Evolutionary conservation across 2,329 filamentous ascomycete species (phyloP), one percentile per base, ranked within the genome.

Genomic region (Byssothecium circinans): DNA sequence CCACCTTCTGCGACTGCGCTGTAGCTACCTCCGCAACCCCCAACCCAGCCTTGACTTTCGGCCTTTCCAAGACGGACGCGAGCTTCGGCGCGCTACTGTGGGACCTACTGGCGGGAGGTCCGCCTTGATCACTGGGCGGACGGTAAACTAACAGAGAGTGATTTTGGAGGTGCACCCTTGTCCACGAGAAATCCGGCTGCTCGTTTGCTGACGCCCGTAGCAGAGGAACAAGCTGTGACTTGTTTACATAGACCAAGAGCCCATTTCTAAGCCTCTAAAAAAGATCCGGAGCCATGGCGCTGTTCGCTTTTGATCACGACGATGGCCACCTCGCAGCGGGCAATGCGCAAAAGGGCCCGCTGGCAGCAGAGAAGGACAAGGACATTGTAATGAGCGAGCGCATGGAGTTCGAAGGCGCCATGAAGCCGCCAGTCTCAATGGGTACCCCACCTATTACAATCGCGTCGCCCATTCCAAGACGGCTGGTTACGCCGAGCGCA

Each of bases 51-150:
- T 62, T 74, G 57, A 54, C 64, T 58, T 59, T 71, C 56, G 60
- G 64, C 54, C 61, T 71, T 53, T 69, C 65, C 49, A 67, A 65
- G 59, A 71, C 65, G 41, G 74, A 77, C 57, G 74, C 75, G 19
- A 75, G 72, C 56, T 78, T 78, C 59, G 75, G 71, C n/a, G 65
- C 69, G 39, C 65, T 77, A 66, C 61, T 76, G 49, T 76, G 75
- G 73, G 69, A 59, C 62, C 57, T 77, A 77, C 69, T 72, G 62
- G 75, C 69, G 64, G 64, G 60, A 55, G 68, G 76, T 78, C 77
- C 77, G 74, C 75, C 75, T 73, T 79, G 74, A 79, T 56, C 40
- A 51, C 55, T 52, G 58, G 75, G 76, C 76, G 77, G 77, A 78
- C 76, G 75, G 75, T 77, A 77, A 73, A 62, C 58, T 62, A 53